Conservation (phyloP, 2,329 filamentous ascomycete species). For the Talaromyces rugulosus region DNA sequence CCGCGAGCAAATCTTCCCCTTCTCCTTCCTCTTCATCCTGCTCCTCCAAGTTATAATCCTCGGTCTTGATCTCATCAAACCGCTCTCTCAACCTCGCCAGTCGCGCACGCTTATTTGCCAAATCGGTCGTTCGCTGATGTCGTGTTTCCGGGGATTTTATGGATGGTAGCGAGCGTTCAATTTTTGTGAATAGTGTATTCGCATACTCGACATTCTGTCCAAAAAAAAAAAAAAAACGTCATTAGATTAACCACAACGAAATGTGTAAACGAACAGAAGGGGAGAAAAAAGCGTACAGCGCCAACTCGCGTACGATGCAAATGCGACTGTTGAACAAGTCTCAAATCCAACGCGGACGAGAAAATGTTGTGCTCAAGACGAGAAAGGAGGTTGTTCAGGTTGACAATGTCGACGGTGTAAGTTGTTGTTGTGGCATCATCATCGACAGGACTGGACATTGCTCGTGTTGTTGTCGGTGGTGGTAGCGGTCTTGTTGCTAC, state of each 20-base stretch:
- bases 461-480: not conserved
- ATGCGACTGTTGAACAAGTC: conserved; percentile 34
- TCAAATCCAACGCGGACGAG: conserved; percentile 32
- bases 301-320: conserved; percentile 40
- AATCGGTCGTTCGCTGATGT: conserved; percentile 36
- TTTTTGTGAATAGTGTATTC: conserved; percentile 35
- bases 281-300: conserved; percentile 30
- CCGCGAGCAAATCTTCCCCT: conserved; percentile 1
- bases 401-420: conserved; percentile 21
- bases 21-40: conserved; percentile 15
- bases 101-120: conserved; percentile 34
- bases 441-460: not conserved
- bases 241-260: not conserved
- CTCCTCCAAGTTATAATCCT: conserved; percentile 19
- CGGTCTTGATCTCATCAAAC: conserved; percentile 28
- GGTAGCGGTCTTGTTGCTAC: not conserved
- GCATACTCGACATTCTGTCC: conserved; percentile 44
- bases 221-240: not conserved
- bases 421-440: conserved; percentile 1
- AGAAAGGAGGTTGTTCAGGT: conserved; percentile 38
- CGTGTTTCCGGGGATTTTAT: conserved; percentile 37
- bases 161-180: conserved; percentile 37
- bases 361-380: conserved; percentile 43
- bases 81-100: conserved; percentile 29
- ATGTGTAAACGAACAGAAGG: not conserved